Base-by-base conservation (phyloP, 768 basidiomycete genomes). In the Coprinellus micaceus region DNA sequence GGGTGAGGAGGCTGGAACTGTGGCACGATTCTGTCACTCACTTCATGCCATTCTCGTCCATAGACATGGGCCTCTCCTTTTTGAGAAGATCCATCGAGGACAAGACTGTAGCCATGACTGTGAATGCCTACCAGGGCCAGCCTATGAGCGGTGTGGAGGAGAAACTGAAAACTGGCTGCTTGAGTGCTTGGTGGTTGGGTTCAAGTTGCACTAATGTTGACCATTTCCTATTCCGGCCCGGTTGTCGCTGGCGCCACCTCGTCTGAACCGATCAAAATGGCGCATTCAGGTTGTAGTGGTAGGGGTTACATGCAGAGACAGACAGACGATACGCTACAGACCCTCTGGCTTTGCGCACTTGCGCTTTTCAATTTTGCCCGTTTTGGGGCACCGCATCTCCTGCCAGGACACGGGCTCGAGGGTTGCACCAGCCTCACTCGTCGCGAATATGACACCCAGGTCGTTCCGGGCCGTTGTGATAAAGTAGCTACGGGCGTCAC, bases 401-500 rank as follows among this genome's bases (percentile, higher is more conserved):
- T 90, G 85, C 92, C 92, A 94, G 1, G 89, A 91, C 13, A 91
- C 82, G 0, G 92, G 88, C 56, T 89, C 85, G 82, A 94, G 86
- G 22, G 88, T 88, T 10, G 82, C 84, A 84, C 91, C 91, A 47
- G 88, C 86, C 73, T 94, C 92, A 68, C 89, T 91, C 6, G 86
- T 88, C 11, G 93, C 94, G 67, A 91, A 94, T 52, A 95, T 88
- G 9, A 96, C 94, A 0, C 94, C 94, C 3, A 96, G 81, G 61
- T 94, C 88, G 67, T 94, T 94, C 40, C 90, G 77, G 6, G 90
- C 94, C 2, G 94, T 96, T 0, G 93, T 91, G 26, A 96, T 80
- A 74, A 92, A 95, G 72, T 96, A 96, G 63, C 88, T 92, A 43
- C 91, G 83, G 24, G 93, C 86, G 70, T 96, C 94, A 10, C 94